Evolutionary conservation across 2,329 filamentous ascomycete genomes (phyloP).

Genomic region (Talaromyces funiculosus): DNA sequence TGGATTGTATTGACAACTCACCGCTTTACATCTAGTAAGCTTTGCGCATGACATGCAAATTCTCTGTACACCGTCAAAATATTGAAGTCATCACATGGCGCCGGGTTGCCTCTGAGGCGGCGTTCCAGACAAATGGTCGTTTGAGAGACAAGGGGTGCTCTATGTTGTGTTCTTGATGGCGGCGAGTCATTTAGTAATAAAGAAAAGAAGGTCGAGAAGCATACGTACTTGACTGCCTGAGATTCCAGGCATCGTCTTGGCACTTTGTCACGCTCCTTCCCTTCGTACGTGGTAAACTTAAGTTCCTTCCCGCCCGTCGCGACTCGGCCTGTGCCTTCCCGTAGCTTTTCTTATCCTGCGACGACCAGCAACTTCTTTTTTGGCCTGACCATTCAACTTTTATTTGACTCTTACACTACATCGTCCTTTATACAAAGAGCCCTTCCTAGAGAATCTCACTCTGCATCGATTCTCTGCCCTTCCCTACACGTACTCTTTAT

Average conservation of each 20-base stretch:
- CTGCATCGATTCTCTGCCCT: background rate
- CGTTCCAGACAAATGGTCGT: background rate
- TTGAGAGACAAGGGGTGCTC: background rate
- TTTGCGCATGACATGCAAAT: constrained; percentile 5
- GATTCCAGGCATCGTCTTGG: background rate
- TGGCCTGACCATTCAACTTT: background rate
- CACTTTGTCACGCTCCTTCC: background rate
- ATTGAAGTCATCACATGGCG: constrained; percentile 2
- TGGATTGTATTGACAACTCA: background rate
- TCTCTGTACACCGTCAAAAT: background rate
- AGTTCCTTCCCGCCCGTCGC: constrained; percentile 6
- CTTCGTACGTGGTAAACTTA: background rate
- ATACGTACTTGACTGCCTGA: background rate
- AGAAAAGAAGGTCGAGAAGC: background rate
- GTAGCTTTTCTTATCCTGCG: background rate
- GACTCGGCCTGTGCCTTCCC: constrained; percentile 6
- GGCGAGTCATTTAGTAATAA: background rate
- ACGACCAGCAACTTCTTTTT: background rate
- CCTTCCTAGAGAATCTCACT: background rate
- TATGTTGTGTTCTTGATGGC: background rate
- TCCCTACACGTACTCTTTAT: background rate
- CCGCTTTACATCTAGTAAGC: background rate
- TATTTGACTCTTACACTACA: background rate
- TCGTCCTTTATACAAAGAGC: too few relatives aligned
- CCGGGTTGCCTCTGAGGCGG: constrained; percentile 1